These are phyloP conservation scores for Mycosphaerella sp. DNA, from an alignment of 2,329 filamentous ascomycete species.

Conservation along the genomic window DNA sequence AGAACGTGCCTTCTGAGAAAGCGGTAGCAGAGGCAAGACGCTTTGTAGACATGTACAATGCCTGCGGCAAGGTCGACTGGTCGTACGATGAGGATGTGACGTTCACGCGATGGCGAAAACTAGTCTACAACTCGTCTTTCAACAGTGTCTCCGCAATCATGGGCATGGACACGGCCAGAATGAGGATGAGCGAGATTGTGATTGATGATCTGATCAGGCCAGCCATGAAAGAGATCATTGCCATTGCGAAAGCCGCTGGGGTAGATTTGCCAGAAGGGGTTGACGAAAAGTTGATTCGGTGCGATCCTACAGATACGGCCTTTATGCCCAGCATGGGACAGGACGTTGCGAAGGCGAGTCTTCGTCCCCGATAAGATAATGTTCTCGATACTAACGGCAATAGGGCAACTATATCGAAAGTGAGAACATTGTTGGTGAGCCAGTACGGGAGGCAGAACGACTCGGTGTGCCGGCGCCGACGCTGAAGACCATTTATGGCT, in stretches of 20 bases:
- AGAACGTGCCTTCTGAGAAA: constrained; percentile 29
- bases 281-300: constrained; percentile 42
- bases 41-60: constrained; percentile 46
- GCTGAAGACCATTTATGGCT: constrained; percentile 44
- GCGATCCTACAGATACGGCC: constrained; percentile 46
- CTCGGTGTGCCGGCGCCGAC: constrained; percentile 47
- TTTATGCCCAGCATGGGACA: constrained; percentile 51
- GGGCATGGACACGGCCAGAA: constrained; percentile 46
- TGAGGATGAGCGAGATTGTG: constrained; percentile 42
- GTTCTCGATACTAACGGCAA: constrained; percentile 1
- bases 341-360: constrained; percentile 44
- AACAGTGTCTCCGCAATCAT: constrained; percentile 50
- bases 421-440: constrained; percentile 53
- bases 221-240: constrained; percentile 49
- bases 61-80: constrained; percentile 40
- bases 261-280: constrained; percentile 41
- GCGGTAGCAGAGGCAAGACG: constrained; percentile 33
- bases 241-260: constrained; percentile 42
- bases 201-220: constrained; percentile 47
- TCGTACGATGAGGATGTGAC: constrained; percentile 40
- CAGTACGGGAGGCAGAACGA: constrained; percentile 46
- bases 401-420: constrained; percentile 51
- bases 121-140: constrained; percentile 48
- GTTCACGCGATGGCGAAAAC: constrained; percentile 46
- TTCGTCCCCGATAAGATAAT: not conserved